A percentile compares a stretch with the other conserved stretches of the same genome.
These are phyloP conservation scores for Pseudofabraea citricarpa DNA, from an alignment of 2,329 filamentous ascomycete genomes.

Conservation along the genomic window DNA sequence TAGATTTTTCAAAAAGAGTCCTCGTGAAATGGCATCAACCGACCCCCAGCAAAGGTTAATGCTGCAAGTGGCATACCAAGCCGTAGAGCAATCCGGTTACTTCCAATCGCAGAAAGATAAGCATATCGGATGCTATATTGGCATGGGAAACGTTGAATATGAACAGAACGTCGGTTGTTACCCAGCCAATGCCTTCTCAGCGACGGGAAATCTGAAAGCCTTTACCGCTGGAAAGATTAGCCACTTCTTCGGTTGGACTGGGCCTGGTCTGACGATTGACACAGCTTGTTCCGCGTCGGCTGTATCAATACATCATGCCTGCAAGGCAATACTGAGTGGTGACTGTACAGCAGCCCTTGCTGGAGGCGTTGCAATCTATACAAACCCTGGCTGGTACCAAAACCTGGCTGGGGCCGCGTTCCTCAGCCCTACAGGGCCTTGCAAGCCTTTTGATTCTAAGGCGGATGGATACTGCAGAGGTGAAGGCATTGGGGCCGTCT, in stretches of 20 bases:
- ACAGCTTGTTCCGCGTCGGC: slow-evolving; percentile 30
- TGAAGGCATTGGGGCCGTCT: slow-evolving; percentile 51
- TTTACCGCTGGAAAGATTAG: slow-evolving; percentile 14
- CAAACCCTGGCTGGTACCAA: slow-evolving; percentile 6
- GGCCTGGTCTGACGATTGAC: slow-evolving; percentile 27
- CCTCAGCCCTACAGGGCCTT: slow-evolving; percentile 30
- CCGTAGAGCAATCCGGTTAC: slow-evolving; percentile 17
- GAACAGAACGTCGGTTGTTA: neutral
- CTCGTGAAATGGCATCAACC: slow-evolving; percentile 17
- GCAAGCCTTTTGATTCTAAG: slow-evolving; percentile 39
- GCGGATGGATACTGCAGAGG: slow-evolving; percentile 47
- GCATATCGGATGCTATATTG: slow-evolving; percentile 3
- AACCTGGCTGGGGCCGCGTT: slow-evolving; percentile 10
- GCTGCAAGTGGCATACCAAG: slow-evolving; percentile 18
- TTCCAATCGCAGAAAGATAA: slow-evolving; percentile 7
- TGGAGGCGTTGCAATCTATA: slow-evolving; percentile 20
- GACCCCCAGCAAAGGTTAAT: slow-evolving; percentile 22
- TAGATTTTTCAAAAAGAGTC: slow-evolving; percentile 20
- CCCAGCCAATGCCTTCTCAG: slow-evolving; percentile 6
- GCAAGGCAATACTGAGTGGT: slow-evolving; percentile 15
- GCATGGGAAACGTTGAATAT: slow-evolving; percentile 3
- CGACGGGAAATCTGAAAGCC: slow-evolving; percentile 5
- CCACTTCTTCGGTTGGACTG: slow-evolving; percentile 33
- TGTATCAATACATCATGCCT: slow-evolving; percentile 34
- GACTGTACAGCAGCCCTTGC: slow-evolving; percentile 21